Evolutionary conservation across 2,329 filamentous ascomycete genomes (phyloP).

Genomic region (Helminthosporium solani): DNA sequence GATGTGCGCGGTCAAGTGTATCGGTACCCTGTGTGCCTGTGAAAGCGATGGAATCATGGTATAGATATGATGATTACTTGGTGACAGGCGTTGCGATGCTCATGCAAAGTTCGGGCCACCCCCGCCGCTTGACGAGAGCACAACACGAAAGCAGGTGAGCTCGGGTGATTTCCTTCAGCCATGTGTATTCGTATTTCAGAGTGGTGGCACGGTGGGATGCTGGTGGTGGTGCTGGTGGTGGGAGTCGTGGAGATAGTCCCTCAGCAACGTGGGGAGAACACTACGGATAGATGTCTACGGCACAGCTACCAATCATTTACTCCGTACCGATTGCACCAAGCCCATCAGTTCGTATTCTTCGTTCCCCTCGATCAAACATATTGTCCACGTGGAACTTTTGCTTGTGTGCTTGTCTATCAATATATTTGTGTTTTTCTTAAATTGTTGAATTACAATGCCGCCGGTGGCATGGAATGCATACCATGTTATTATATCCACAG

Average conservation of each 20-base stretch:
- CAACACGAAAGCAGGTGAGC: constrained; percentile 26
- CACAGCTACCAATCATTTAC: too few species aligned
- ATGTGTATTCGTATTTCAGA: constrained; percentile 4
- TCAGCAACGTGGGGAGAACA: constrained; percentile 28
- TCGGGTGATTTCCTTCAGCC: constrained; percentile 6
- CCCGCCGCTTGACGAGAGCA: constrained; percentile 15
- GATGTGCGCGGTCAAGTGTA: neutral
- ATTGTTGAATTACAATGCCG: constrained; percentile 6
- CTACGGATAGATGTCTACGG: too few species aligned
- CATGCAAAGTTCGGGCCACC: constrained; percentile 17
- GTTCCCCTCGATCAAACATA: neutral
- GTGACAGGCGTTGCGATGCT: too few species aligned
- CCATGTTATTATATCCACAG: too few species aligned
- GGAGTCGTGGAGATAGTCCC: constrained; percentile 16
- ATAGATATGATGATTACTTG: too few species aligned
- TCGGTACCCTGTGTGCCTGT: neutral
- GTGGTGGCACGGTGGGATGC: constrained; percentile 17
- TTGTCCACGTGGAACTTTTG: constrained; percentile 14
- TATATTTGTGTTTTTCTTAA: constrained; percentile 16
- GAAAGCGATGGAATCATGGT: too few species aligned
- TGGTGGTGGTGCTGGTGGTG: constrained; percentile 15
- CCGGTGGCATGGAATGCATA: too few species aligned
- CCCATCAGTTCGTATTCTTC: constrained; percentile 1
- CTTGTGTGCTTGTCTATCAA: constrained; percentile 25
- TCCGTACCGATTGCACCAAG: too few species aligned